Base-by-base conservation (phyloP, 306 rosid genomes). In the Comarum palustre region DNA sequence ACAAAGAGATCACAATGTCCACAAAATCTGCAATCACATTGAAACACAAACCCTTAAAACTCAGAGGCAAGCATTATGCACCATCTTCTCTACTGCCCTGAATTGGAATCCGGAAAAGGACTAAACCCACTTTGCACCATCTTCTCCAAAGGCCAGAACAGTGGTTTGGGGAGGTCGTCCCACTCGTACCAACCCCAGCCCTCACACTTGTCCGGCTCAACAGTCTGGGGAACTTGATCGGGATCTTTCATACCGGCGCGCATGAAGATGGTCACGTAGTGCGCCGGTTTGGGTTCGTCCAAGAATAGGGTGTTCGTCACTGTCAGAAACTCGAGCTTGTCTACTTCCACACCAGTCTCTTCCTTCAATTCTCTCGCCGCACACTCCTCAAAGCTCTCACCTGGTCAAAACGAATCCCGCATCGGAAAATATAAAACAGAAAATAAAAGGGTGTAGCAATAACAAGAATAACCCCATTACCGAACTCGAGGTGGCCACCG, bases 111-210 rank as follows among this genome's bases (percentile, higher is more conserved):
- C 1, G 62, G 51, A 79, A 89, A 89, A 50, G 93, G 95, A 58
- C 80, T 43, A 20, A 89, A 89, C 29, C 86, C 92, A 29, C 20
- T 75, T 13, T 54, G 72, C 50, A 87, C 82, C 90, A 87, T 84
- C 36, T 62, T 86, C 45, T 87, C 75, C 2, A 91, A 47, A 3
- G 97, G 96, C 65, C 81, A 71, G 83, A 89, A 91, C n/a, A 91
- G 65, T 0, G 97, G 93, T 1, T 83, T 34, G 0, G 97, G 96
- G 0, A 89, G 69, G 34, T 82, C 66, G 8, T 69, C 79, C 90
- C 88, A 89, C 0, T 80, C 87, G 75, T 84, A 86, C 92, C 97
- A 91, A 24, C 79, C 91, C 97, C 96, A 91, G 0, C 93, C 97
- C 39, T 86, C 88, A 55, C 97, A 89, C 84, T 86, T 87, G 3